phyloP scores from a whole-genome alignment of 2,329 filamentous ascomycete genomes.

The Ophiostoma pallidulum region DNA sequence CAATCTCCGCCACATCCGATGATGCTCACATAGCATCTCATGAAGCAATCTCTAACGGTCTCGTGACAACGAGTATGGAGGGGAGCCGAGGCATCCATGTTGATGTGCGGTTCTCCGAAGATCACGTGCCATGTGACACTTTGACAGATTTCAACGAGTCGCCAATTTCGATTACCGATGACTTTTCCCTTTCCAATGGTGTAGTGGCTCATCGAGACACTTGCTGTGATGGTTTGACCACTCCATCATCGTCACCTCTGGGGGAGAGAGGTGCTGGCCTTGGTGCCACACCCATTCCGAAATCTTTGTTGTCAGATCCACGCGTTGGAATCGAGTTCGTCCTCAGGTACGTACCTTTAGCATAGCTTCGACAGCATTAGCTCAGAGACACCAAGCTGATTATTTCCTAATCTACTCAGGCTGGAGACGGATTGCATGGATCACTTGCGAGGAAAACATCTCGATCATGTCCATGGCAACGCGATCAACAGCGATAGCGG shows the following conservation, averaged over 20 bases:
- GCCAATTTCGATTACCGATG: no score
- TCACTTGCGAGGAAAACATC: slow-evolving; percentile 2
- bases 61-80: background rate
- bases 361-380: no score
- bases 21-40: background rate
- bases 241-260: no score
- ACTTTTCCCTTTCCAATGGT: no score
- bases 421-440: slow-evolving; percentile 8
- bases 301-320: background rate
- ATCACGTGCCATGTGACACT: no score
- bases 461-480: slow-evolving; percentile 3
- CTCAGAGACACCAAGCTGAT: no score
- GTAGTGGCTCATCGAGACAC: no score
- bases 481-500: background rate
- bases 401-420: background rate
- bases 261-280: no score
- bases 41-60: background rate
- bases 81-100: background rate
- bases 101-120: background rate
- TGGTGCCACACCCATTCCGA: background rate
- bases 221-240: no score
- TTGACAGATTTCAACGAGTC: no score
- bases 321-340: slow-evolving; percentile 3
- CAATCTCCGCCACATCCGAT: background rate
- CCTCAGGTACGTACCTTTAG: background rate